Percentiles rank a stretch among this genome's conserved stretches.
Evolutionary conservation across 1,139 yeast species (phyloP).

Genomic region (Saccharomycopsis phalli): DNA sequence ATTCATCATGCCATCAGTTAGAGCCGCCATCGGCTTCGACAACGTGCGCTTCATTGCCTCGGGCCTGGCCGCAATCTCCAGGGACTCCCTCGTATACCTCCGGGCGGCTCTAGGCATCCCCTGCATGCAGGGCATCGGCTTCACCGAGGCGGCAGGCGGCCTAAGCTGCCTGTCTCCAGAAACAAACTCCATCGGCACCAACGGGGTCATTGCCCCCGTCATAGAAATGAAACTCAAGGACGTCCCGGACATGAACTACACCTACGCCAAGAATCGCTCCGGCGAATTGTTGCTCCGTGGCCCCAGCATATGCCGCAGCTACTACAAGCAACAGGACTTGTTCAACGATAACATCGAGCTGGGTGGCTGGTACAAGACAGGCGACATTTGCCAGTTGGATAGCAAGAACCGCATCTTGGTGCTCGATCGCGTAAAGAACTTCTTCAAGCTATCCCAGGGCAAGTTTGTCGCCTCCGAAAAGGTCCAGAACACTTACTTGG

Average conservation of each 20-base stretch:
- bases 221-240: slow-evolving; percentile 46
- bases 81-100: slow-evolving; percentile 29
- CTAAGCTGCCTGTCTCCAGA: slow-evolving; percentile 61
- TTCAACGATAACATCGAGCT: slow-evolving; percentile 44
- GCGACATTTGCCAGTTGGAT: slow-evolving; percentile 58
- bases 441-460: slow-evolving; percentile 75
- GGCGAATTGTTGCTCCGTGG: slow-evolving; percentile 55
- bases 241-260: slow-evolving; percentile 50
- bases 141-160: slow-evolving; percentile 65
- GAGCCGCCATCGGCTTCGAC: slow-evolving; percentile 44
- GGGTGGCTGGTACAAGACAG: slow-evolving; percentile 72
- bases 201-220: slow-evolving; percentile 42
- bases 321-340: slow-evolving; percentile 33
- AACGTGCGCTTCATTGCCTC: slow-evolving; percentile 33
- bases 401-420: slow-evolving; percentile 47
- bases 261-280: slow-evolving; percentile 34
- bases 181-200: slow-evolving; percentile 40
- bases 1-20: slow-evolving; percentile 30
- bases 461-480: slow-evolving; percentile 76
- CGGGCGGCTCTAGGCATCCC: slow-evolving; percentile 6
- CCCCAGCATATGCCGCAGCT: slow-evolving; percentile 46
- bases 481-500: slow-evolving; percentile 55
- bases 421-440: slow-evolving; percentile 71
- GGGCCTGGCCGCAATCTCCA: slow-evolving; percentile 52
- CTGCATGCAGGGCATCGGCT: slow-evolving; percentile 51